A percentile compares a stretch with the other conserved stretches of the same genome.
Evolutionary conservation across 805 yeast species (phyloP).

Genomic region (Suhomyces sp.): DNA sequence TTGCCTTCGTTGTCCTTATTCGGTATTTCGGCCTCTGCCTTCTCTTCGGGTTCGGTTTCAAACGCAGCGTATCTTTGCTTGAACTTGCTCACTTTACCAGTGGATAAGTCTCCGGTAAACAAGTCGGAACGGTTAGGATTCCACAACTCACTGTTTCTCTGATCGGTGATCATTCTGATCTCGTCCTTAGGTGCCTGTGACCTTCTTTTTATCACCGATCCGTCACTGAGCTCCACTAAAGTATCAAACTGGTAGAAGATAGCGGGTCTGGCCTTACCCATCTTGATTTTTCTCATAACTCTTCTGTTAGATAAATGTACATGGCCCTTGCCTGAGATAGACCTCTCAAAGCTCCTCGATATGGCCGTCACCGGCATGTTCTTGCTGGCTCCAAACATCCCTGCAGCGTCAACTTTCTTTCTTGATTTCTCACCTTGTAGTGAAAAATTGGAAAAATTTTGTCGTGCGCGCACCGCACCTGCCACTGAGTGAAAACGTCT

Average conservation of each 20-base stretch:
- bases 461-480: slow-evolving; percentile 7
- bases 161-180: slow-evolving; percentile 81
- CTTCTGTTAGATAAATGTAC: slow-evolving; percentile 48
- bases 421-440: neutral
- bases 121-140: slow-evolving; percentile 81
- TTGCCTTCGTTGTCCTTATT: slow-evolving; percentile 11
- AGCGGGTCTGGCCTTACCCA: slow-evolving; percentile 92
- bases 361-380: neutral
- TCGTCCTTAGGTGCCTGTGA: slow-evolving; percentile 89
- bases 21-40: slow-evolving; percentile 17
- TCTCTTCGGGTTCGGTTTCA: slow-evolving; percentile 30
- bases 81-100: slow-evolving; percentile 76
- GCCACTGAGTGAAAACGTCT: neutral
- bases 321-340: slow-evolving; percentile 29
- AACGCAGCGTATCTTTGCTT: slow-evolving; percentile 61
- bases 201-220: slow-evolving; percentile 79
- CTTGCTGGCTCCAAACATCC: neutral
- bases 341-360: slow-evolving; percentile 8
- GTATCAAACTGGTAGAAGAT: slow-evolving; percentile 89
- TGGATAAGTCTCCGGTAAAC: slow-evolving; percentile 72
- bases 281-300: slow-evolving; percentile 63
- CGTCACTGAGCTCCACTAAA: slow-evolving; percentile 87
- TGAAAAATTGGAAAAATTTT: slow-evolving; percentile 5
- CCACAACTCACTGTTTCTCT: slow-evolving; percentile 84
- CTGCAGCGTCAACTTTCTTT: neutral